These are phyloP conservation scores for Rhypophila decipiens DNA, from an alignment of 495 filamentous ascomycete genomes.

Conservation along the genomic window DNA sequence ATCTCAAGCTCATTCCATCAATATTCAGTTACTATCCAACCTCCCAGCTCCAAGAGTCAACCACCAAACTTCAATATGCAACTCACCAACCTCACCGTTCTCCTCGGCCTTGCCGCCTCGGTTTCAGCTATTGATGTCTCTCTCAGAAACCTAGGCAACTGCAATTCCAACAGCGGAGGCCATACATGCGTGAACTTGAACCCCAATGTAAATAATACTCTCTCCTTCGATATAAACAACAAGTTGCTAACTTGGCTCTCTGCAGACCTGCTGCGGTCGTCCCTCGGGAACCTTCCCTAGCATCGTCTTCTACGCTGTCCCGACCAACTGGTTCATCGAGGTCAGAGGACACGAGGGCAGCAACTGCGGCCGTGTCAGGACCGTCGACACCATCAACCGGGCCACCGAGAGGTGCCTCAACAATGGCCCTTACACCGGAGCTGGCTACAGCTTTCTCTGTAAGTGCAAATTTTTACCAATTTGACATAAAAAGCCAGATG, in stretches of 20 bases:
- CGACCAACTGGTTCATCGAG: neutral
- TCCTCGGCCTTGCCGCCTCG: neutral
- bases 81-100: neutral
- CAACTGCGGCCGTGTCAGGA: neutral
- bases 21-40: neutral
- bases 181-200: neutral
- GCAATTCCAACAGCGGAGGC: neutral
- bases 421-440: neutral
- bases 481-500: neutral
- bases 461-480: neutral
- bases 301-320: neutral
- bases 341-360: neutral
- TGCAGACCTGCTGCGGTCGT: neutral
- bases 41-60: neutral
- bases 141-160: neutral
- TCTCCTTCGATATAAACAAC: neutral
- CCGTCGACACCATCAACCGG: neutral
- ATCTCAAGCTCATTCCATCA: neutral
- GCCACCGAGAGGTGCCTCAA: neutral
- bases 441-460: neutral
- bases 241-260: neutral
- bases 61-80: neutral
- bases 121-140: neutral
- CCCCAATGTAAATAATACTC: neutral
- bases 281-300: neutral